Evolutionary conservation across 306 rosid species (phyloP).

Genomic region (Cucurbita moschata): DNA sequence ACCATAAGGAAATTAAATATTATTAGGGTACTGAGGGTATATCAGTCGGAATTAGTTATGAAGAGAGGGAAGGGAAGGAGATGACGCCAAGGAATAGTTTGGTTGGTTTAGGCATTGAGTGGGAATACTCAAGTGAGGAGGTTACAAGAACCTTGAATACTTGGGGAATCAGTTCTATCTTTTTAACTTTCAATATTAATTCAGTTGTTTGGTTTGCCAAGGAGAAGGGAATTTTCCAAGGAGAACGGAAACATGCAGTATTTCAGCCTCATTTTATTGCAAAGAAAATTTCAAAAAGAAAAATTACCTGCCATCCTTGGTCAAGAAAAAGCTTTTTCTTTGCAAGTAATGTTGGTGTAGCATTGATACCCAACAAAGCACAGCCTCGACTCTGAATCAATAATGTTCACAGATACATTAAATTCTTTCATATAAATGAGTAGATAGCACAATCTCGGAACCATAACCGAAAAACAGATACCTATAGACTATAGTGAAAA

Average conservation of each 20-base stretch:
- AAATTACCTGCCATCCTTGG: slow-evolving; percentile 80
- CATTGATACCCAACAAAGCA: slow-evolving; percentile 54
- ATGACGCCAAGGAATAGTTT: background rate
- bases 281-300: slow-evolving; percentile 1
- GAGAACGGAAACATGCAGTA: background rate
- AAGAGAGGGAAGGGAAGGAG: background rate
- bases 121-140: background rate
- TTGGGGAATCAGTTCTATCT: background rate
- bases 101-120: background rate
- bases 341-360: slow-evolving; percentile 56
- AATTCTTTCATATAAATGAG: background rate
- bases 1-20: background rate
- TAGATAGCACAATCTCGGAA: background rate
- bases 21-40: background rate
- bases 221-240: background rate
- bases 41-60: background rate
- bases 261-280: background rate
- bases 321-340: slow-evolving; percentile 75
- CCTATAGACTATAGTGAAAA: background rate
- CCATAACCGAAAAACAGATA: background rate
- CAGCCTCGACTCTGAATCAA: slow-evolving; percentile 65
- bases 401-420: background rate
- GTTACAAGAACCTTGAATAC: background rate
- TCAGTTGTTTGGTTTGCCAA: background rate
- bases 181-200: background rate